Conservation (phyloP, 2,329 filamentous ascomycete species). For the Aspergillus piperis region DNA sequence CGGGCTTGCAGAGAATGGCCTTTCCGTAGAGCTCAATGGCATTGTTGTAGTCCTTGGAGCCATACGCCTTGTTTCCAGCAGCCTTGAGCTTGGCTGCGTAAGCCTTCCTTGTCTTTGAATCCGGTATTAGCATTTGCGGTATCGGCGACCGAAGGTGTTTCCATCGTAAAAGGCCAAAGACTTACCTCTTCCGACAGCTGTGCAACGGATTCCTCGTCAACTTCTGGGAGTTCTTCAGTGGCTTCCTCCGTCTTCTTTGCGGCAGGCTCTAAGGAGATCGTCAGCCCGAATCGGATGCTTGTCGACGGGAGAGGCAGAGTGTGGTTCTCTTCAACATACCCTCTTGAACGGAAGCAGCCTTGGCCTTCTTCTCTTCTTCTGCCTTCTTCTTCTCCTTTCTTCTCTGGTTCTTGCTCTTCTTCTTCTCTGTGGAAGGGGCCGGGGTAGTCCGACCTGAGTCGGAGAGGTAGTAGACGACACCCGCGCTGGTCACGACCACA, state of each 20-base stretch:
- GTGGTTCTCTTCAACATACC: slow-evolving; percentile 34
- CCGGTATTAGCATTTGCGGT: slow-evolving; percentile 6
- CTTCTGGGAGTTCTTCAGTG: slow-evolving; percentile 69
- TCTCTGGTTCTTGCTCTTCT: slow-evolving; percentile 87
- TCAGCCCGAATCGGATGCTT: slow-evolving; percentile 27
- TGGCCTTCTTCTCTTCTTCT: slow-evolving; percentile 56
- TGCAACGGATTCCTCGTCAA: slow-evolving; percentile 52
- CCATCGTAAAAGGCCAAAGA: slow-evolving; percentile 4
- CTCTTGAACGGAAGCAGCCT: slow-evolving; percentile 47
- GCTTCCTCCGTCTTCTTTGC: slow-evolving; percentile 54
- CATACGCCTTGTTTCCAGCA: slow-evolving; percentile 94
- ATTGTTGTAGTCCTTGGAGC: slow-evolving; percentile 86
- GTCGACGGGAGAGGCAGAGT: slow-evolving; percentile 37
- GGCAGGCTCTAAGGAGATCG: slow-evolving; percentile 33
- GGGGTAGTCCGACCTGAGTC: slow-evolving; percentile 51
- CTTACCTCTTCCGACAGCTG: slow-evolving; percentile 50
- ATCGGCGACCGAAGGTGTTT: neutral
- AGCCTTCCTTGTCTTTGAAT: slow-evolving; percentile 70
- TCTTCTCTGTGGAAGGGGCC: slow-evolving; percentile 51
- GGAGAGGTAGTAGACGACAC: slow-evolving; percentile 85
- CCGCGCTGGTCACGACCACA: slow-evolving; percentile 85
- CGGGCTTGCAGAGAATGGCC: slow-evolving; percentile 94
- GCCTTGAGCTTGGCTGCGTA: slow-evolving; percentile 92
- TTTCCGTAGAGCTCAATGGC: slow-evolving; percentile 95
- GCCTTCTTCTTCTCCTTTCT: slow-evolving; percentile 67